These are phyloP conservation scores for Adenanthera pavonina DNA, from an alignment of 306 rosid genomes.

Conservation along the genomic window DNA sequence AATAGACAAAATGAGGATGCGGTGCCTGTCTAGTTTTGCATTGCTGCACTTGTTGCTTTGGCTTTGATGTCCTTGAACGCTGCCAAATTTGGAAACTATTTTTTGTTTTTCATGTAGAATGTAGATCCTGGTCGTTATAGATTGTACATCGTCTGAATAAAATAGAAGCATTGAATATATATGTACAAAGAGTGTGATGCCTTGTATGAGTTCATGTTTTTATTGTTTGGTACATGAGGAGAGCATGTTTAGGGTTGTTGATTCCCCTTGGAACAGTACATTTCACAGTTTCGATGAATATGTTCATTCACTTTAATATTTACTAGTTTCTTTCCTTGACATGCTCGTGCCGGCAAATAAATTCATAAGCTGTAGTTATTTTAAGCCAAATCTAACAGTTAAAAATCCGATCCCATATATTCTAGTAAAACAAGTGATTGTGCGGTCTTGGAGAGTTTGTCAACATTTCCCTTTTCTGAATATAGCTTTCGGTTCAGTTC, in stretches of 20 bases:
- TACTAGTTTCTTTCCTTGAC: background rate
- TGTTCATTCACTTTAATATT: background rate
- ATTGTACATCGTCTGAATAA: background rate
- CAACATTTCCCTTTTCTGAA: background rate
- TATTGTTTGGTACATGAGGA: background rate
- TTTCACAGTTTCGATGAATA: background rate
- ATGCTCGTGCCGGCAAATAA: too few relatives aligned
- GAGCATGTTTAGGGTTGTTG: background rate
- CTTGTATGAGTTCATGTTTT: background rate
- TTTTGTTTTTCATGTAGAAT: conserved; percentile 3
- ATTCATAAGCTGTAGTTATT: too few relatives aligned
- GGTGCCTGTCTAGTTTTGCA: conserved; percentile 23
- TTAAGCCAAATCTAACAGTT: too few relatives aligned
- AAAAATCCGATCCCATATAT: too few relatives aligned
- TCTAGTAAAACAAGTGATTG: too few relatives aligned
- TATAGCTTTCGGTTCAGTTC: background rate
- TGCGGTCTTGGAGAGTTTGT: background rate
- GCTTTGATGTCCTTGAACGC: conserved; percentile 31
- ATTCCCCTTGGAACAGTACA: background rate
- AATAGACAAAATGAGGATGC: conserved; percentile 42
- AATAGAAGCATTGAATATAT: conserved; percentile 28
- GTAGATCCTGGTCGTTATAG: conserved; percentile 13
- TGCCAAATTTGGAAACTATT: conserved; percentile 21
- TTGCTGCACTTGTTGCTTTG: conserved; percentile 37
- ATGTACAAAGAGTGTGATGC: background rate